A percentile compares a stretch with the other conserved stretches of the same genome.
These are phyloP conservation scores for Lyophyllum shimeji DNA, from an alignment of 768 basidiomycete genomes.

Conservation along the genomic window DNA sequence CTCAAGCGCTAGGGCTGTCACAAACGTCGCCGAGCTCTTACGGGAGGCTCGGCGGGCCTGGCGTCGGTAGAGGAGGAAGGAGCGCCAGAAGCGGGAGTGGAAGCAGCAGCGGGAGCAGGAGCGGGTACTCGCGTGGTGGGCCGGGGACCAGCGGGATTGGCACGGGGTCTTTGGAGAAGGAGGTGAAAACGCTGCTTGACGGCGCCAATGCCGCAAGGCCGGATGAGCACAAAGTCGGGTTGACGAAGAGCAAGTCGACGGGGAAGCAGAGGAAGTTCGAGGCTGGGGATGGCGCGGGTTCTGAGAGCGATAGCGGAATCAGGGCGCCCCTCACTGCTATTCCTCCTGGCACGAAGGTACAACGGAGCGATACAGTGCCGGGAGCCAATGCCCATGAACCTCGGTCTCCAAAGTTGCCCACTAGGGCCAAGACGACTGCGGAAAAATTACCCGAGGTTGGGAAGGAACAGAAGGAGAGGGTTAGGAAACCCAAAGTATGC, in stretches of 20 bases:
- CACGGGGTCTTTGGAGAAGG: conserved; percentile 23
- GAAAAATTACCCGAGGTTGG: conserved; percentile 20
- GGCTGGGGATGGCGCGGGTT: not conserved
- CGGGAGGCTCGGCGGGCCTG: conserved; percentile 39
- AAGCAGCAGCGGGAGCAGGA: conserved; percentile 28
- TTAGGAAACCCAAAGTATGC: conserved; percentile 49
- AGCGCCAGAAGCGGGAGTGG: conserved; percentile 27
- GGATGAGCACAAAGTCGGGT: conserved; percentile 16
- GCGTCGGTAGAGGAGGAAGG: conserved; percentile 24
- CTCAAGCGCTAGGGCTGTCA: conserved; percentile 44
- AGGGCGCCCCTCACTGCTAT: conserved; percentile 16
- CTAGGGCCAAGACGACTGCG: conserved; percentile 52
- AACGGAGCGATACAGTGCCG: conserved; percentile 55
- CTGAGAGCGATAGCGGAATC: conserved; percentile 9
- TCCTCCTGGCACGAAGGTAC: conserved; percentile 19
- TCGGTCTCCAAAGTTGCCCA: conserved; percentile 29
- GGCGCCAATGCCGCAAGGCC: conserved; percentile 26
- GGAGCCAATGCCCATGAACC: conserved; percentile 42
- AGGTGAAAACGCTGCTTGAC: conserved; percentile 53
- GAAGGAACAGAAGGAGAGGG: conserved; percentile 27
- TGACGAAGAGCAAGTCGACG: conserved; percentile 34
- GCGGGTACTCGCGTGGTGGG: conserved; percentile 31
- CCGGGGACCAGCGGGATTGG: conserved; percentile 22
- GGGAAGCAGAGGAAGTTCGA: conserved; percentile 23
- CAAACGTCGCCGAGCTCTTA: conserved; percentile 39